Evolutionary conservation across 2,329 filamentous ascomycete species (phyloP), one percentile per base, ranked within the genome.

Genomic region (Plectosphaerella cucumerina): DNA sequence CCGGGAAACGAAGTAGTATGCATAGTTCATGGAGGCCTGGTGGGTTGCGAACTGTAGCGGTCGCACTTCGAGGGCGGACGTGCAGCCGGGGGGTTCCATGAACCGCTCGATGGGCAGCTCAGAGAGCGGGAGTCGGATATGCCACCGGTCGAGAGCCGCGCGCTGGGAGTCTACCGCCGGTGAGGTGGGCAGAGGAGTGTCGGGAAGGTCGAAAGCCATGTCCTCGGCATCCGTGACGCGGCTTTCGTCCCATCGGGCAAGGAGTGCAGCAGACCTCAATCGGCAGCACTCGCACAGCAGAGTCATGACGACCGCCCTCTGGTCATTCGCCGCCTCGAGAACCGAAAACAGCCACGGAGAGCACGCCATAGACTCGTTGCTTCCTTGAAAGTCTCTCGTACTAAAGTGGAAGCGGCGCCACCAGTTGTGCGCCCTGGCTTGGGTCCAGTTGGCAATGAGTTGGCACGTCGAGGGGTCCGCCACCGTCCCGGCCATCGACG

Each of bases 341-440:
- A 14, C 21, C n/a, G 20, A 21, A 47, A 17, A 22, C 3, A 31
- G 26, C 26, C 26, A 31, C 12, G 26, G 26, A 8, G 26, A 31
- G 26, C 9, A 3, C 26, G 41, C 18, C 10, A 50, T 26, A n/a
- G 33, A 22, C 5, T 46, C 34, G 5, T 43, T 44, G 15, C 43
- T 42, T 17, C 50, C 41, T n/a, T 54, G 53, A 39, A 59, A 59
- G 0, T 49, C 45, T 0, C 49, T 52, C 0, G 58, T 59, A 35
- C 57, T 51, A 31, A 60, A 60, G 15, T 60, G 54, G 12, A 58
- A 51, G 3, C 59, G 44, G 23, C 58, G 55, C 59, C 59, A 60
- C 58, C 58, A 62, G 44, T 59, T 60, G 5, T 60, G 56, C 56
- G 26, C 26, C 26, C 26, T 31, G 8, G 26, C 26, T 11, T 31